Conservation (phyloP, 1,284 basidiomycete species). For the Ganoderma sinense region DNA sequence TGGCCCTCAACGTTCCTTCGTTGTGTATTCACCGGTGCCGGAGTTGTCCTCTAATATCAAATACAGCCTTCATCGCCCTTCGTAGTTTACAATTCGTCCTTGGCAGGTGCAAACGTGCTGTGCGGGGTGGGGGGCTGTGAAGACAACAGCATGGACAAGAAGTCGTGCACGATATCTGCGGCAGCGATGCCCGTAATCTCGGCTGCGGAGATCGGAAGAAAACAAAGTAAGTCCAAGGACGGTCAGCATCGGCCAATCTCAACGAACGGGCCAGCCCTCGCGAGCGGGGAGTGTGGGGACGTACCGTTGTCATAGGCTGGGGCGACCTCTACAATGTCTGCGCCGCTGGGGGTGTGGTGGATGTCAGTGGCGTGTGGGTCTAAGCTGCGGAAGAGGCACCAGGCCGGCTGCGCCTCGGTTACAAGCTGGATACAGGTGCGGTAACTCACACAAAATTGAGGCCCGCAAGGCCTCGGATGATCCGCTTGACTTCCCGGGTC, state of each 20-base stretch:
- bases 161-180: conserved; percentile 76
- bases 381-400: neutral
- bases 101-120: conserved; percentile 25
- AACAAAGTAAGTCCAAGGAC: no score
- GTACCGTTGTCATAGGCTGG: conserved; percentile 79
- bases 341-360: conserved; percentile 54
- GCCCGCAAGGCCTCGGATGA: conserved; percentile 78
- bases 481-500: conserved; percentile 81
- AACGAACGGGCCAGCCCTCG: neutral
- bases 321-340: conserved; percentile 83
- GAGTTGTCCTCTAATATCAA: neutral
- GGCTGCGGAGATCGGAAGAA: conserved; percentile 46
- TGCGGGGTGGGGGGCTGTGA: conserved; percentile 42
- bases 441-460: conserved; percentile 78
- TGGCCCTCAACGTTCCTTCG: neutral
- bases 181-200: conserved; percentile 78
- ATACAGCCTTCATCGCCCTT: neutral
- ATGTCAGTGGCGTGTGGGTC: conserved; percentile 7
- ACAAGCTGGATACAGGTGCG: neutral
- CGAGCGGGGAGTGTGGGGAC: conserved; percentile 22
- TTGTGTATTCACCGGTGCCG: neutral
- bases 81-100: conserved; percentile 37
- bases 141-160: conserved; percentile 66
- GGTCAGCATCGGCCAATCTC: neutral
- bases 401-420: neutral